phyloP scores from a whole-genome alignment of 2,329 filamentous ascomycete genomes.

The Cytospora schulzeri region DNA sequence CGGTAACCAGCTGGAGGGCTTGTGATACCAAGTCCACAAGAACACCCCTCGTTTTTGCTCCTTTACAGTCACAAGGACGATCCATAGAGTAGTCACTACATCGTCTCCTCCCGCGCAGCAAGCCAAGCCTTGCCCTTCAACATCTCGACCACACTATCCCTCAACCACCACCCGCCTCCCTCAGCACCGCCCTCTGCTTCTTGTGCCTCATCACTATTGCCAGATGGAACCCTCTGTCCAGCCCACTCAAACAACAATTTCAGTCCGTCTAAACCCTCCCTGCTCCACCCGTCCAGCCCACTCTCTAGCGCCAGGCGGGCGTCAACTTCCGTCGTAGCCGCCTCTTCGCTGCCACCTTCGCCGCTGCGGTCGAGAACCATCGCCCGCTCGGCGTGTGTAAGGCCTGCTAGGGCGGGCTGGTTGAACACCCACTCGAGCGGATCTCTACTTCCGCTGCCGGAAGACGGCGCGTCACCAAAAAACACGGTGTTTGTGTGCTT shows the following conservation, averaged over 20 bases:
- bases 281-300: slow-evolving; percentile 44
- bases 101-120: slow-evolving; percentile 41
- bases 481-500: slow-evolving; percentile 40
- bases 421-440: slow-evolving; percentile 77
- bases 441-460: slow-evolving; percentile 36
- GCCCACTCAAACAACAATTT: slow-evolving; percentile 60
- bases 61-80: no score
- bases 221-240: slow-evolving; percentile 43
- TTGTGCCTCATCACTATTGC: slow-evolving; percentile 25
- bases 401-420: slow-evolving; percentile 55
- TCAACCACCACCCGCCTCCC: slow-evolving; percentile 54
- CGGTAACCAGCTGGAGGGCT: no score
- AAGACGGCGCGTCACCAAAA: slow-evolving; percentile 36
- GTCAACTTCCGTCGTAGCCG: slow-evolving; percentile 60
- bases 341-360: slow-evolving; percentile 48
- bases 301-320: slow-evolving; percentile 67
- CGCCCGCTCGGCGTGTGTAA: slow-evolving; percentile 67
- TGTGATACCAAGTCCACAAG: neutral
- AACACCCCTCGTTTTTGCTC: neutral
- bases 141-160: slow-evolving; percentile 56
- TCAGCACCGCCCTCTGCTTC: slow-evolving; percentile 30
- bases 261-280: slow-evolving; percentile 50
- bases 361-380: slow-evolving; percentile 57
- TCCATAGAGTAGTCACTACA: neutral
- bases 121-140: slow-evolving; percentile 60